A percentile compares a stretch with the other conserved stretches of the same genome.
Evolutionary conservation across 805 yeast species (phyloP).

Genomic region (Spathaspora sp.): DNA sequence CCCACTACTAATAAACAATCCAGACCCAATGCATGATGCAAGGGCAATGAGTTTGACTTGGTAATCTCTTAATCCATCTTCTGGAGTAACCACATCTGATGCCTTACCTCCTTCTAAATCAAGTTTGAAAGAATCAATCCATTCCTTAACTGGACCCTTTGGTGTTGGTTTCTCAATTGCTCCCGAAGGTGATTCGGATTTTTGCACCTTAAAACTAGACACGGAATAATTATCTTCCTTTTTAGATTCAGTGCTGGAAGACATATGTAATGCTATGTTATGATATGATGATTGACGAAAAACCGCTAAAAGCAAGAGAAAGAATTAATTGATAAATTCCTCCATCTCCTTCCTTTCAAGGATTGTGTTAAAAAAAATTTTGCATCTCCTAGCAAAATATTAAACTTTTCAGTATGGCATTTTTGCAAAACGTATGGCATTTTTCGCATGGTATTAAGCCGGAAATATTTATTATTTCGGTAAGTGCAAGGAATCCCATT

Average conservation of each 20-base stretch:
- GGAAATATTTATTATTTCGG: not conserved
- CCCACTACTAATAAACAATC: slow-evolving; percentile 17
- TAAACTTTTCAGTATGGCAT: not conserved
- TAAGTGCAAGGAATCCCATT: not conserved
- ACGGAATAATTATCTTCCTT: slow-evolving; percentile 8
- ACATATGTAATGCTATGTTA: not conserved
- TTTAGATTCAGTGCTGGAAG: slow-evolving; percentile 1
- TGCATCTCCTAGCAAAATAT: not conserved
- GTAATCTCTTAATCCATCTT: slow-evolving; percentile 7
- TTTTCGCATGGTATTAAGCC: not conserved
- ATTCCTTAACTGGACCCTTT: not conserved
- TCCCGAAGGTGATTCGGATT: not conserved
- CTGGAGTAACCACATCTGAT: slow-evolving; percentile 6
- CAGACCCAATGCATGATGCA: slow-evolving; percentile 19
- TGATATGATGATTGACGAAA: too few relatives aligned
- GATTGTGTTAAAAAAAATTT: not conserved
- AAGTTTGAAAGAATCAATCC: not conserved
- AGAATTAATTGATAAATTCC: not conserved
- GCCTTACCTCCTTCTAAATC: slow-evolving; percentile 8
- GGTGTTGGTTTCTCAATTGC: not conserved
- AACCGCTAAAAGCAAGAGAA: not conserved
- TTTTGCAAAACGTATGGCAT: not conserved
- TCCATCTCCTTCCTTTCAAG: not conserved
- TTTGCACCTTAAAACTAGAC: slow-evolving; percentile 5
- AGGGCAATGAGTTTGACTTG: slow-evolving; percentile 14